Conservation (phyloP, 495 filamentous ascomycete species). For the Tuber melanosporum region DNA sequence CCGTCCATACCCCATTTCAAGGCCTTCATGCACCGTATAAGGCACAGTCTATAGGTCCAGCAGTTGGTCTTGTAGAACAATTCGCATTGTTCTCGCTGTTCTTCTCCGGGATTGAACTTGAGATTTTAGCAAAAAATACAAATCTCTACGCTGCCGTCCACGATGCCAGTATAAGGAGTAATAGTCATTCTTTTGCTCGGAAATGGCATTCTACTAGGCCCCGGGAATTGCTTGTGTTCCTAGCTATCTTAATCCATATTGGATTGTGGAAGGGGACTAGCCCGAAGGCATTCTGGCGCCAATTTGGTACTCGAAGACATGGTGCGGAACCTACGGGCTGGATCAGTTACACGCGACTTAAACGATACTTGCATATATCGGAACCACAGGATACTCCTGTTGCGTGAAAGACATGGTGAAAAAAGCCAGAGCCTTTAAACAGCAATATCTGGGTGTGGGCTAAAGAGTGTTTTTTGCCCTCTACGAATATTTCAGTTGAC, state of each 20-base stretch:
- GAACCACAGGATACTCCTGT: background rate
- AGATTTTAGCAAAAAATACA: background rate
- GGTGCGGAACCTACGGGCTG: background rate
- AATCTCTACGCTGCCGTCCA: background rate
- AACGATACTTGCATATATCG: constrained; percentile 3
- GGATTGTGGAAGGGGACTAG: background rate
- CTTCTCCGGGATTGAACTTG: background rate
- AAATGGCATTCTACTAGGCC: background rate
- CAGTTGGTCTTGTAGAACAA: background rate
- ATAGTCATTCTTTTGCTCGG: background rate
- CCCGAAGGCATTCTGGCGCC: background rate
- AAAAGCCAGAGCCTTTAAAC: constrained; percentile 7
- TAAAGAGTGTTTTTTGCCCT: constrained; percentile 9
- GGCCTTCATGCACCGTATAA: too few species aligned
- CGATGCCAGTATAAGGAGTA: background rate
- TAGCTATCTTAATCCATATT: background rate
- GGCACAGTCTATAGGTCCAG: background rate
- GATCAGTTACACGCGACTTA: background rate
- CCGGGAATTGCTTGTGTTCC: background rate
- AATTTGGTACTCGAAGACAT: background rate
- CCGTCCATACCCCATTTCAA: too few species aligned
- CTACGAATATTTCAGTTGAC: constrained; percentile 8
- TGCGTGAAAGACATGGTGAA: background rate
- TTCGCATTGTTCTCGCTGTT: background rate
- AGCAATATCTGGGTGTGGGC: background rate